Percentiles rank a stretch among this genome's conserved stretches.
These are phyloP conservation scores for Candida berthetii DNA, from an alignment of 805 yeast genomes.

Conservation along the genomic window DNA sequence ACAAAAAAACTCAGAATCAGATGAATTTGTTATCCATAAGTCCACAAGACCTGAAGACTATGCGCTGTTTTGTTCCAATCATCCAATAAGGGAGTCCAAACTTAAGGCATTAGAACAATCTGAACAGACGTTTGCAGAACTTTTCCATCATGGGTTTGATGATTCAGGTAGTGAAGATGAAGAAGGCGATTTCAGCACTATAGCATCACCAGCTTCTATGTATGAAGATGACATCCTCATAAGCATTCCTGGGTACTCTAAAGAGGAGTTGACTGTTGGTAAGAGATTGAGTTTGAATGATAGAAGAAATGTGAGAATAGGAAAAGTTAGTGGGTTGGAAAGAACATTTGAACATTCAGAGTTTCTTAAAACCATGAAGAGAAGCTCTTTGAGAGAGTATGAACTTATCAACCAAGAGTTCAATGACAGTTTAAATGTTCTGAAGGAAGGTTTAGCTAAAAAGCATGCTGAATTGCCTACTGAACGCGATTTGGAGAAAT, in stretches of 20 bases:
- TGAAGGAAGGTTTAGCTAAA: neutral
- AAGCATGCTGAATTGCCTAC: no score
- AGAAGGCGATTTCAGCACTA: slow-evolving; percentile 17
- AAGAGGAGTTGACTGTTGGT: slow-evolving; percentile 18
- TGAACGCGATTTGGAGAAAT: no score
- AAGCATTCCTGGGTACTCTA: slow-evolving; percentile 19
- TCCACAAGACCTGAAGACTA: slow-evolving; percentile 19
- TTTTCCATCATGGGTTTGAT: slow-evolving; percentile 13
- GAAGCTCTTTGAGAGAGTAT: slow-evolving; percentile 13
- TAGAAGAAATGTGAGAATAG: slow-evolving; percentile 16
- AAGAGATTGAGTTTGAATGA: slow-evolving; percentile 16
- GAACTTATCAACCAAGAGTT: slow-evolving; percentile 12
- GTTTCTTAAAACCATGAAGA: slow-evolving; percentile 10
- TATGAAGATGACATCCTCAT: slow-evolving; percentile 18
- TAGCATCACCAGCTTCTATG: slow-evolving; percentile 10
- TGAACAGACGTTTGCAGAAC: slow-evolving; percentile 18
- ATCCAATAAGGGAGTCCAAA: slow-evolving; percentile 18
- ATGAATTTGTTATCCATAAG: slow-evolving; percentile 19
- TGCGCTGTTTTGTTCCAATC: slow-evolving; percentile 13
- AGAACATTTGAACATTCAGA: slow-evolving; percentile 12
- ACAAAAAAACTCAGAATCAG: slow-evolving; percentile 1
- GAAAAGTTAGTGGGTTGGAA: slow-evolving; percentile 15
- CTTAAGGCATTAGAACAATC: slow-evolving; percentile 16
- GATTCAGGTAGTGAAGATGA: slow-evolving; percentile 22
- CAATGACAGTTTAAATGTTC: neutral